Evolutionary conservation across 306 rosid species (phyloP).

Genomic region (Glycine tomentella): DNA sequence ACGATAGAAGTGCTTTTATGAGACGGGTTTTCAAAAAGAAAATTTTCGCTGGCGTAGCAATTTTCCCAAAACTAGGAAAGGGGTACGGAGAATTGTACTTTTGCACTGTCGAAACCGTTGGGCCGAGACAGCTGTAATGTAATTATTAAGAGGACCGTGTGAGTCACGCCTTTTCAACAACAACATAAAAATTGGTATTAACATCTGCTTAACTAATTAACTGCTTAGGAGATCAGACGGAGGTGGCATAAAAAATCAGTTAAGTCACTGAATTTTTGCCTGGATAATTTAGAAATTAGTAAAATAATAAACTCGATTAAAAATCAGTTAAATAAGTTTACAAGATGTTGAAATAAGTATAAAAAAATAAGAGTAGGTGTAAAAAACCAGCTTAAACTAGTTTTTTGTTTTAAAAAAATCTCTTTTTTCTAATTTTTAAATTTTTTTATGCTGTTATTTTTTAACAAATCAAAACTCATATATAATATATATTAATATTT

Average conservation of each 20-base stretch:
- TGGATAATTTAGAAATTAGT: neutral
- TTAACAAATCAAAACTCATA: no score
- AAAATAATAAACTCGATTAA: neutral
- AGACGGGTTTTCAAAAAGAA: conserved; percentile 16
- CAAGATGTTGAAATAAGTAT: no score
- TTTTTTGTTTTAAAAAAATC: no score
- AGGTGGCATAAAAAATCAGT: neutral
- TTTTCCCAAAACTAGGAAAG: conserved; percentile 27
- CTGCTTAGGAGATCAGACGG: neutral
- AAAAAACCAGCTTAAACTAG: no score
- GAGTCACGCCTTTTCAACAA: neutral
- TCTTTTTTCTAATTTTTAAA: no score
- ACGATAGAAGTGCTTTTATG: conserved; percentile 14
- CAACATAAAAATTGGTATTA: neutral
- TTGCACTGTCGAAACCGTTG: conserved; percentile 45
- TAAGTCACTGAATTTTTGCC: neutral
- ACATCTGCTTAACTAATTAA: neutral
- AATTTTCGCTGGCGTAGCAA: conserved; percentile 7
- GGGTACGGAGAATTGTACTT: conserved; percentile 51
- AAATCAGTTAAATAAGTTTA: no score
- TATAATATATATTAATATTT: no score
- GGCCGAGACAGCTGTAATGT: conserved; percentile 49
- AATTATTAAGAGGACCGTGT: conserved; percentile 22
- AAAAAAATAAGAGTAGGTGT: no score
- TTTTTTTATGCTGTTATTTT: no score